These are phyloP conservation scores for Pilasporangium apinafurcum DNA, from an alignment of 352 stramenopile genomes.

Conservation along the genomic window DNA sequence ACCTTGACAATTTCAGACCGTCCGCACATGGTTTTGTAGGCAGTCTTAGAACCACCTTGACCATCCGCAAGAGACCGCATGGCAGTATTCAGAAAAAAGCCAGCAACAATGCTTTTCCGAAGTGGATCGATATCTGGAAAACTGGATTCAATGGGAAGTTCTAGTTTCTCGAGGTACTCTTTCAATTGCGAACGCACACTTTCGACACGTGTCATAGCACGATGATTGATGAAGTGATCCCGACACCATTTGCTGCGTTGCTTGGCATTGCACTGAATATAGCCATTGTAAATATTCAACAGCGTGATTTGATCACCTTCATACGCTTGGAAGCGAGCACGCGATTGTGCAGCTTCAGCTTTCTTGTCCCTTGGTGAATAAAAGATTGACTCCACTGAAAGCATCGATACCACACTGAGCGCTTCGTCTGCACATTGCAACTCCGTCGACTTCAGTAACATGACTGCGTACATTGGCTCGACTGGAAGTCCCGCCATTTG, in stretches of 20 bases:
- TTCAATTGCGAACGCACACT: slow-evolving; percentile 69
- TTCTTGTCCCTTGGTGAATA: slow-evolving; percentile 84
- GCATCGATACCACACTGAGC: slow-evolving; percentile 85
- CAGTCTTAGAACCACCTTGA: slow-evolving; percentile 64
- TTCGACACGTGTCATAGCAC: slow-evolving; percentile 80
- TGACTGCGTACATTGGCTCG: slow-evolving; percentile 86
- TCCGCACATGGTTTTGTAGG: slow-evolving; percentile 83
- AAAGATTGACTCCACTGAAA: slow-evolving; percentile 88
- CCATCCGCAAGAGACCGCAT: slow-evolving; percentile 80
- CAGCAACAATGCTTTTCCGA: slow-evolving; percentile 81
- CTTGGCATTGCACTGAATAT: slow-evolving; percentile 60
- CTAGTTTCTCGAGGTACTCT: slow-evolving; percentile 67
- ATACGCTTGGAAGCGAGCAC: slow-evolving; percentile 69
- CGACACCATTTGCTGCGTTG: slow-evolving; percentile 84
- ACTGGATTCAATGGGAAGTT: slow-evolving; percentile 55
- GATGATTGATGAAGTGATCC: slow-evolving; percentile 84
- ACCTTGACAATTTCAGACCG: slow-evolving; percentile 82
- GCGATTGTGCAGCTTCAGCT: slow-evolving; percentile 69
- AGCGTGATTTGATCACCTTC: slow-evolving; percentile 85
- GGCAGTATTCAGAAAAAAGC: slow-evolving; percentile 86
- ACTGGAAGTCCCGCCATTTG: slow-evolving; percentile 86
- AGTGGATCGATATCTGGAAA: slow-evolving; percentile 80
- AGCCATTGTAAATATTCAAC: slow-evolving; percentile 79
- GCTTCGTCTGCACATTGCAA: slow-evolving; percentile 78
- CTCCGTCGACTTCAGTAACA: slow-evolving; percentile 77